phyloP scores from a whole-genome alignment of 2,329 filamentous ascomycete genomes.

The Rhynchosporium agropyri region DNA sequence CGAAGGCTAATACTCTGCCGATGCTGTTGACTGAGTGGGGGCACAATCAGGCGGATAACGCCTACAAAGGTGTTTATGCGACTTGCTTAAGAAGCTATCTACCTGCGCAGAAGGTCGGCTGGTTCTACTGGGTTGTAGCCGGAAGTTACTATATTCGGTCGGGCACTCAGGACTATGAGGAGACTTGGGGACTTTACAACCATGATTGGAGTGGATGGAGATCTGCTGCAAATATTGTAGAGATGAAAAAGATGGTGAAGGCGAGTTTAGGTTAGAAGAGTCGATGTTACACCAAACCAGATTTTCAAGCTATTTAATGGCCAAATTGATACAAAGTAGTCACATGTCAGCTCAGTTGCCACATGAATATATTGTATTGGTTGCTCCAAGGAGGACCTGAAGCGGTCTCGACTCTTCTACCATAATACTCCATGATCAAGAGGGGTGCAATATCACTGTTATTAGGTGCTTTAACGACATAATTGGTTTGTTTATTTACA shows the following conservation, averaged over 20 bases:
- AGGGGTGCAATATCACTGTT: too few species aligned
- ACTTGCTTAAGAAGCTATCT: constrained; percentile 51
- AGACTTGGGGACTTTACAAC: constrained; percentile 55
- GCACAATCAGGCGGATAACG: constrained; percentile 50
- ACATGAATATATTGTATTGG: too few species aligned
- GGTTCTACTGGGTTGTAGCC: constrained; percentile 62
- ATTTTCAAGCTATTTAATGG: too few species aligned
- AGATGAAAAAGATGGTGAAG: constrained; percentile 47
- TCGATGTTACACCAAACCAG: too few species aligned
- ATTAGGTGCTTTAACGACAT: too few species aligned
- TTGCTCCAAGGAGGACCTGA: too few species aligned
- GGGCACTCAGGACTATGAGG: constrained; percentile 58
- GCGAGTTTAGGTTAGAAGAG: constrained; percentile 35
- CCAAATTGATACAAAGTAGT: too few species aligned
- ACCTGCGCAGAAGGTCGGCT: constrained; percentile 47
- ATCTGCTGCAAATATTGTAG: constrained; percentile 47
- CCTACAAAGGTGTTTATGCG: constrained; percentile 52
- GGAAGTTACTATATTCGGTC: constrained; percentile 60
- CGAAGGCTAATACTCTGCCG: constrained; percentile 45
- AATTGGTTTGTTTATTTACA: too few species aligned
- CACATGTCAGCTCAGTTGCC: too few species aligned
- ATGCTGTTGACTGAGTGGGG: constrained; percentile 49
- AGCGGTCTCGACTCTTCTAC: too few species aligned
- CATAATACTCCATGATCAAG: too few species aligned
- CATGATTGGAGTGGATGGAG: constrained; percentile 59